A percentile compares a stretch with the other conserved stretches of the same genome.
Conservation (phyloP, 129 eudicot species). For the Oenanthe sinensis region DNA sequence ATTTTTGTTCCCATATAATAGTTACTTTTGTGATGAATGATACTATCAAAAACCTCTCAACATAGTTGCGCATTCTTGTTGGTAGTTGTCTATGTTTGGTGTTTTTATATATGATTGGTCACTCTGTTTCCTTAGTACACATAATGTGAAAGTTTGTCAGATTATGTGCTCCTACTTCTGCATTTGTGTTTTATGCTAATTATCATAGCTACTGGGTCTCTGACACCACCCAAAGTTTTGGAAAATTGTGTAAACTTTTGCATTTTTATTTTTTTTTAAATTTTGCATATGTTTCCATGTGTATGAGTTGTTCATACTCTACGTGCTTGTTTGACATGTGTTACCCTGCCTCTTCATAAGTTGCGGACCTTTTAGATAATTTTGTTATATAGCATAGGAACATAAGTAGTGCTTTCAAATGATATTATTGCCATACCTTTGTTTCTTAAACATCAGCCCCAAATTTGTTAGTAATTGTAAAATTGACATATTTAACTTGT, state of each 20-base stretch:
- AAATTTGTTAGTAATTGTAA: too few species aligned
- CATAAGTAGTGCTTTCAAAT: not conserved
- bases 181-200: not conserved
- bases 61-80: not conserved
- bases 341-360: not conserved
- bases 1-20: not conserved
- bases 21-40: not conserved
- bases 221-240: not conserved
- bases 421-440: not conserved
- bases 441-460: not conserved
- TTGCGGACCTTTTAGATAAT: not conserved
- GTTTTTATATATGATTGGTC: not conserved
- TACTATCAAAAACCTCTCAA: not conserved
- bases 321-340: not conserved
- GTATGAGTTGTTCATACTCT: not conserved
- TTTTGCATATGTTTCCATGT: not conserved
- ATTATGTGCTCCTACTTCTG: not conserved
- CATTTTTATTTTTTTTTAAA: not conserved
- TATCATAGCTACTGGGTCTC: not conserved
- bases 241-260: not conserved
- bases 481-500: not conserved
- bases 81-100: not conserved
- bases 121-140: not conserved
- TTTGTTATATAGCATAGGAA: not conserved
- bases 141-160: not conserved